Conservation (phyloP, 345 rosid genomes). For the Eucalyptus fibrosa region DNA sequence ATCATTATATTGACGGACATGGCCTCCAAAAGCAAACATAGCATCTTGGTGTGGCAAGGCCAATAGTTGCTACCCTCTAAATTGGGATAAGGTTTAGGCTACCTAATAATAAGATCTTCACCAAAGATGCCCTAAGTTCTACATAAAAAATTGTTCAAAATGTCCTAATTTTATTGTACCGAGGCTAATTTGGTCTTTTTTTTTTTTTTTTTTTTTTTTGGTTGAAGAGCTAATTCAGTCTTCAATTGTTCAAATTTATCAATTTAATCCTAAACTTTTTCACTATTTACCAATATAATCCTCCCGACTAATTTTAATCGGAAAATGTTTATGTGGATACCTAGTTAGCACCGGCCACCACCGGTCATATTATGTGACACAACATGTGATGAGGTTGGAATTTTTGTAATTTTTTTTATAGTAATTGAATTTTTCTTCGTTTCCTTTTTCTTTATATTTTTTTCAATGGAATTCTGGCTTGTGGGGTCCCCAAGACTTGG, state of each 20-base stretch:
- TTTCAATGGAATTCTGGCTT: background rate
- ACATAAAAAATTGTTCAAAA: background rate
- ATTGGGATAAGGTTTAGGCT: background rate
- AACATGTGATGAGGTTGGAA: too few species aligned
- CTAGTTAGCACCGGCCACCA: too few species aligned
- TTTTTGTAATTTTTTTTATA: background rate
- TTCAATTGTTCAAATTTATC: background rate
- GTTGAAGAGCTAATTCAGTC: background rate
- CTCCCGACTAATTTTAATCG: fast-evolving
- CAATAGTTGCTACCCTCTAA: background rate
- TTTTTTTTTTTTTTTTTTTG: too few species aligned
- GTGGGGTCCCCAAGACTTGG: background rate
- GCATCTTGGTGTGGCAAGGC: background rate
- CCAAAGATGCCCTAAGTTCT: background rate
- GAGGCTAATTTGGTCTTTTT: background rate
- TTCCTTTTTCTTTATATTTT: too few species aligned
- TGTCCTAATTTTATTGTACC: background rate
- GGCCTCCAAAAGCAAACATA: background rate
- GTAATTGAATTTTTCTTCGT: background rate
- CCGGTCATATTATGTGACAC: background rate
- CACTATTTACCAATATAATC: background rate
- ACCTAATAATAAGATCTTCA: background rate
- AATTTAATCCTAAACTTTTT: background rate
- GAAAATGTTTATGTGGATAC: background rate
- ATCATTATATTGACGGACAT: background rate